Evolutionary conservation across 1,139 yeast species (phyloP), one percentile per base, ranked within the genome.

Genomic region (Sugiyamaella sp.): DNA sequence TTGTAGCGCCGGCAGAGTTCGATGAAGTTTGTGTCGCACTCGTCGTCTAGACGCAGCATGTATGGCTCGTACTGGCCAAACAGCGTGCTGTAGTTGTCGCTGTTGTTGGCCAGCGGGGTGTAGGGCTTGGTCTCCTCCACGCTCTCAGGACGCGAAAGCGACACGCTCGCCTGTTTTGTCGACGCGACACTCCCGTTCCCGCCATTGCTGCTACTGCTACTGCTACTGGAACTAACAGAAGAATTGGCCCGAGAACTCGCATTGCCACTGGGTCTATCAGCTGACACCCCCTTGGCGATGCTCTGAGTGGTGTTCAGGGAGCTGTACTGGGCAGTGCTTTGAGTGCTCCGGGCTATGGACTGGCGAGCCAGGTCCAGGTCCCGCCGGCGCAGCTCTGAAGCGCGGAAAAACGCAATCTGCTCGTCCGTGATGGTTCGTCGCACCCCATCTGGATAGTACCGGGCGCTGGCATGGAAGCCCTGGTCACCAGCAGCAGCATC

Each of bases 361-460:
- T n/a, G n/a, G n/a, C n/a, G n/a, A n/a, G n/a, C n/a, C n/a, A n/a
- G 17, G 4, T 4, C 33, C 10, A 20, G 12, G n/a, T 48, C 49
- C 39, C 48, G 45, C 40, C 54, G 45, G 9, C 62, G 54, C 21
- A 54, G 17, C 35, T 64, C 67, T 6, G 65, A 60, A 6, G 55
- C 56, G 4, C 66, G 57, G 29, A 66, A 63, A 52, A 59, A 63
- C 9, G 54, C 63, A 20, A 66, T 60, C 49, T 66, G 63, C 20
- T 65, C 63, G 35, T 65, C 67, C 0, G 66, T 64, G 24, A 66
- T 54, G 1, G 67, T 62, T 8, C 68, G 58, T 20, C 49, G 45
- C 3, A 57, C 56, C 8, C 68, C 68, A 48, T 65, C 69, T 4
- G 63, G 51, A 24, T 64, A 63, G 16, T 47, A 47, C 9, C 24